phyloP scores from a whole-genome alignment of 768 basidiomycete species.

The Mrakia blollopis region DNA sequence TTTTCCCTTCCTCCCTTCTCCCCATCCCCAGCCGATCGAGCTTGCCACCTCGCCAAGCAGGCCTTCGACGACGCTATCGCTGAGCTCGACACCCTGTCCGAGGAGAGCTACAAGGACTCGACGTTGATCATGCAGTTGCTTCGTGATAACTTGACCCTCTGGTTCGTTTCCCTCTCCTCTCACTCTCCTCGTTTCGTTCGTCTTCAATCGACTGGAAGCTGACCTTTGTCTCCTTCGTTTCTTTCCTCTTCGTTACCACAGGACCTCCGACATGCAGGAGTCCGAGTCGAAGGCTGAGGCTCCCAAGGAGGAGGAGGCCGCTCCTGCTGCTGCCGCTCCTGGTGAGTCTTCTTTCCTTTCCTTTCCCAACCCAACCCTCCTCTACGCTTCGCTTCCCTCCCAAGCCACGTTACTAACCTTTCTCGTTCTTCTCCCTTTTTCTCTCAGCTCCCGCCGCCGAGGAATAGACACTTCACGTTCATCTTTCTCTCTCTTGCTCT shows the following conservation, averaged over 20 bases:
- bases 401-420: not conserved
- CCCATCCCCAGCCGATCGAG: conserved; percentile 62
- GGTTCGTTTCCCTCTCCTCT: conserved; percentile 46
- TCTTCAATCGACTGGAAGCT: not conserved
- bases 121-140: conserved; percentile 89
- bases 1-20: not conserved
- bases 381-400: no score
- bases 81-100: conserved; percentile 95
- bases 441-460: conserved; percentile 3
- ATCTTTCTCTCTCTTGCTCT: not conserved
- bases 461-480: conserved; percentile 13
- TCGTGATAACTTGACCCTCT: conserved; percentile 93
- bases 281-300: conserved; percentile 46
- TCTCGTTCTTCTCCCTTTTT: not conserved
- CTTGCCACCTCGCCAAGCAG: conserved; percentile 97
- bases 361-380: not conserved
- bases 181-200: not conserved
- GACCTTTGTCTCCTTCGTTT: not conserved
- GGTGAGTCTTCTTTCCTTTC: not conserved
- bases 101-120: conserved; percentile 99
- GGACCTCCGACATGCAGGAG: conserved; percentile 92
- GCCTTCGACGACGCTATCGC: conserved; percentile 99
- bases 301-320: conserved; percentile 34
- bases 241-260: not conserved
- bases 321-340: conserved; percentile 32